These are phyloP conservation scores for Umbilicaria muhlenbergii DNA, from an alignment of 495 filamentous ascomycete species.

Conservation along the genomic window DNA sequence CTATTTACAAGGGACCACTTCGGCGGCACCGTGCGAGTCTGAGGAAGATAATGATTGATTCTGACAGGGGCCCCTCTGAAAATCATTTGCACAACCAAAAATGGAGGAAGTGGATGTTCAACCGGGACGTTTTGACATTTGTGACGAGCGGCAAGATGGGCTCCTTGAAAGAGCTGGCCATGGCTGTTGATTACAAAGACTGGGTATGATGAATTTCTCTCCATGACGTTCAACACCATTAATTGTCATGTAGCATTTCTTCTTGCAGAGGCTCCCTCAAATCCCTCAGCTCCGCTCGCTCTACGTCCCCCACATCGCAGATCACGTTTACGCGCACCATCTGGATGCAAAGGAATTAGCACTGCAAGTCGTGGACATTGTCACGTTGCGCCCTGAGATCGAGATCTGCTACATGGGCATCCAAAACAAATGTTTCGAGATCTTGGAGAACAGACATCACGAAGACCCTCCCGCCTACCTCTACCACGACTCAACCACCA, in stretches of 20 bases:
- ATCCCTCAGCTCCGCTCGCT: slow-evolving; percentile 62
- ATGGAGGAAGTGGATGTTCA: slow-evolving; percentile 67
- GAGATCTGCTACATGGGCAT: slow-evolving; percentile 77
- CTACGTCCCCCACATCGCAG: slow-evolving; percentile 59
- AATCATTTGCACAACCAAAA: slow-evolving; percentile 23
- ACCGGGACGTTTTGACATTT: slow-evolving; percentile 56
- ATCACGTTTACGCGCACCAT: slow-evolving; percentile 38
- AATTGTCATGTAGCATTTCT: slow-evolving; percentile 49
- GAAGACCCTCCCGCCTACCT: slow-evolving; percentile 16
- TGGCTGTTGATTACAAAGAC: slow-evolving; percentile 65
- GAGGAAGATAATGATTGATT: slow-evolving; percentile 65
- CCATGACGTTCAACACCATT: slow-evolving; percentile 2
- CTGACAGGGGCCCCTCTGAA: slow-evolving; percentile 31
- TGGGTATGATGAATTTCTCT: slow-evolving; percentile 46
- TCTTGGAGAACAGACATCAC: slow-evolving; percentile 45
- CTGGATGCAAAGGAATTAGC: slow-evolving; percentile 60
- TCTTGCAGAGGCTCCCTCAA: slow-evolving; percentile 68
- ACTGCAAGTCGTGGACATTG: slow-evolving; percentile 68
- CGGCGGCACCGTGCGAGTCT: slow-evolving; percentile 59
- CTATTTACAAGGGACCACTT: slow-evolving; percentile 60
- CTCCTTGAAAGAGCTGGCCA: slow-evolving; percentile 57
- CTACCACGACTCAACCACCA: slow-evolving; percentile 14
- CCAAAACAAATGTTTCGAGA: slow-evolving; percentile 71
- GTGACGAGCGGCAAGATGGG: slow-evolving; percentile 74
- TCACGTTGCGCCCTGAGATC: slow-evolving; percentile 73